phyloP scores from a whole-genome alignment of 805 yeast species.

The Yamadazyma paraphyllophila region DNA sequence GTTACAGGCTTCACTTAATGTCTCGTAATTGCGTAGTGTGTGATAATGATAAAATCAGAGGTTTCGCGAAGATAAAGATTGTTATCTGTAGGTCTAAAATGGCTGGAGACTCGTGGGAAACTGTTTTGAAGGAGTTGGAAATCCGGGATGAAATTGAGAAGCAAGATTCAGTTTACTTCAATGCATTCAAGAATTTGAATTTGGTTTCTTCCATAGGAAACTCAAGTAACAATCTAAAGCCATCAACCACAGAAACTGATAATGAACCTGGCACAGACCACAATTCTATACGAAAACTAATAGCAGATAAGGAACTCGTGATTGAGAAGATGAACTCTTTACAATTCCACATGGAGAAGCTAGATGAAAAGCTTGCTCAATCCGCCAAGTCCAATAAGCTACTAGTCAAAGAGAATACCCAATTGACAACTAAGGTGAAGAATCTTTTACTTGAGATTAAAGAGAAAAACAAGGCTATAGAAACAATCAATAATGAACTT shows the following conservation, averaged over 20 bases:
- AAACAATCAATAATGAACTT: constrained; percentile 64
- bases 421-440: constrained; percentile 20
- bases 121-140: constrained; percentile 23
- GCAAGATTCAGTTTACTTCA: constrained; percentile 28
- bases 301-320: constrained; percentile 5
- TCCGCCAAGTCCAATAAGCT: constrained; percentile 12
- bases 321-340: constrained; percentile 11
- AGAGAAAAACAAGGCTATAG: constrained; percentile 57
- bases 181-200: constrained; percentile 32
- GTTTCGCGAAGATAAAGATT: neutral
- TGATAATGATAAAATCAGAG: neutral
- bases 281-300: constrained; percentile 1
- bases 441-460: constrained; percentile 26
- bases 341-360: constrained; percentile 22
- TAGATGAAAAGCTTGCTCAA: constrained; percentile 16
- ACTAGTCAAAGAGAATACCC: constrained; percentile 17
- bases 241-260: neutral
- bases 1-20: no score
- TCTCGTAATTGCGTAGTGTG: no score
- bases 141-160: constrained; percentile 33
- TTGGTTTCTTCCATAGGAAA: neutral
- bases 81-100: neutral
- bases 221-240: neutral
- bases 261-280: no score
- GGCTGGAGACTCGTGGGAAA: constrained; percentile 19